phyloP scores from a whole-genome alignment of 2,329 filamentous ascomycete genomes.

The Sclerotinia sclerotiorum region DNA sequence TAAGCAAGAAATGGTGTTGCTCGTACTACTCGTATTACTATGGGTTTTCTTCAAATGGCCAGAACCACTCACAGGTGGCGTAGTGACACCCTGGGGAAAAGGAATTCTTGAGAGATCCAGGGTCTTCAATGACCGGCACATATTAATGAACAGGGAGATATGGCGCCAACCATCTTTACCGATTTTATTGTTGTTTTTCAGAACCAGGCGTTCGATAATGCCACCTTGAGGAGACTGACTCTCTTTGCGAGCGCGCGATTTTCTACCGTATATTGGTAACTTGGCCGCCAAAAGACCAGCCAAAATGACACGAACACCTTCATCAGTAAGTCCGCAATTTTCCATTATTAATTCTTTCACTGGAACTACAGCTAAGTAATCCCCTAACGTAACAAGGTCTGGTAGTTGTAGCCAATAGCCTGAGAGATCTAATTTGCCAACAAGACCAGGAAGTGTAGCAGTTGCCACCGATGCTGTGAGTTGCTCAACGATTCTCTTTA shows the following conservation, averaged over 20 bases:
- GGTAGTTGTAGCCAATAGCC: conserved; percentile 80
- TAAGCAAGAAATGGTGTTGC: conserved; percentile 55
- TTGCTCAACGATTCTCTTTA: conserved; percentile 90
- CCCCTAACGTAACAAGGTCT: conserved; percentile 83
- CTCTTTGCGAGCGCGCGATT: conserved; percentile 29
- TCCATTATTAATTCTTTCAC: conserved; percentile 84
- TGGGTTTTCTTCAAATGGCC: conserved; percentile 29
- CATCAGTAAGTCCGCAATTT: conserved; percentile 82
- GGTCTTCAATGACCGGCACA: conserved; percentile 81
- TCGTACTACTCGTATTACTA: conserved; percentile 26
- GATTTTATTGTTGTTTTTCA: conserved; percentile 88
- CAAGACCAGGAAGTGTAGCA: conserved; percentile 63
- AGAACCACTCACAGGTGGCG: conserved; percentile 27
- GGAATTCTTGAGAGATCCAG: conserved; percentile 84
- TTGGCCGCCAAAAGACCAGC: conserved; percentile 82
- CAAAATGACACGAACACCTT: conserved; percentile 81
- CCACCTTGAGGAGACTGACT: conserved; percentile 51
- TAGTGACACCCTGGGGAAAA: conserved; percentile 57
- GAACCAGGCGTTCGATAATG: conserved; percentile 78
- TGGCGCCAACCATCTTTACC: conserved; percentile 88
- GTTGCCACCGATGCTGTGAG: conserved; percentile 68
- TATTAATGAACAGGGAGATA: conserved; percentile 83
- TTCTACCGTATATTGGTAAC: conserved; percentile 52
- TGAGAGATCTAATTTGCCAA: conserved; percentile 79
- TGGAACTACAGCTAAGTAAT: conserved; percentile 91